Base-by-base conservation (phyloP, 208 protist genomes). In the Trypanosoma conorhini region DNA sequence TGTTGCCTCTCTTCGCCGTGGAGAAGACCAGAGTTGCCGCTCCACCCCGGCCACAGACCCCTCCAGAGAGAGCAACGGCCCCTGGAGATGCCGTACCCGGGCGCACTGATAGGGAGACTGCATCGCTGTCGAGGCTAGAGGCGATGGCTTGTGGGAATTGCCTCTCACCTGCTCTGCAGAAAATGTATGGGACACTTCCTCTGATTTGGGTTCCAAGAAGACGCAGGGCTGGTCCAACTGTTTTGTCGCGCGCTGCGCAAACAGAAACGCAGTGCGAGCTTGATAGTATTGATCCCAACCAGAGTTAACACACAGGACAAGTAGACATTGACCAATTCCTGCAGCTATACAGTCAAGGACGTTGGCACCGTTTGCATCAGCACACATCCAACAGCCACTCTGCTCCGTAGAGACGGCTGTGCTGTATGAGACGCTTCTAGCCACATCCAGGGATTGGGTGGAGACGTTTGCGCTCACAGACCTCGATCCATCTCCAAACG, bases 241-340 rank as follows among this genome's bases (percentile, higher is more conserved):
- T 24, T 65, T 76, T 8, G 70, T 67, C 15, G 56, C 60, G 1
- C 76, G 38, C 5, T 64, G 76, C 17, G 55, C 66, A 58, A 81
- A 81, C 5, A 77, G 30, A 69, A 81, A 76, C 15, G 70, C 76
- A 30, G 56, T 70, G 15, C 70, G 76, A 3, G 67, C 69, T 22
- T 76, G 40, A 48, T 66, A 63, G 58, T 77, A 77, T 26, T 77
- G 66, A 63, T 73, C 67, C 76, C 66, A 72, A 17, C 62, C 76
- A 31, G 70, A 77, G 31, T 72, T 74, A n/a, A 81, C 70, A 61
- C 70, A 76, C 8, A 76, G 17, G 26, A 81, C 54, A 44, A 81
- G 60, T 40, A 77, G 44, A 46, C 44, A 70, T 28, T 58, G 30
- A 10, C 71, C 71, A 58, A 76, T 57, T 24, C 63, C 63, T 42